phyloP scores from a whole-genome alignment of 306 rosid genomes.

The Gleditsia sinensis region DNA sequence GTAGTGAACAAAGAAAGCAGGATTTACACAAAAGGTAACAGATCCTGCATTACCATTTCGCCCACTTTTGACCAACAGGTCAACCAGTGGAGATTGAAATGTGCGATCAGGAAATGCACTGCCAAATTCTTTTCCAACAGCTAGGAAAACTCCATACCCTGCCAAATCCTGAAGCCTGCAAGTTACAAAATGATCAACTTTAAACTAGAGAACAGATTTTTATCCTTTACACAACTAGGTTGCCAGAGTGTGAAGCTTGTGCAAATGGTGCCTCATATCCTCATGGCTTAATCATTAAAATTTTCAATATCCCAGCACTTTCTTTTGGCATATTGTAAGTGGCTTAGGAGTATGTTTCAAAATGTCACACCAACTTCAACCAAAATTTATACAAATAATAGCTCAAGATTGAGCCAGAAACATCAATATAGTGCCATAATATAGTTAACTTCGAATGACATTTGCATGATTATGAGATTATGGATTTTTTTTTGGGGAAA shows the following conservation, averaged over 20 bases:
- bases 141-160: conserved; percentile 82
- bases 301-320: not conserved
- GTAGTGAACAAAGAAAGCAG: conserved; percentile 6
- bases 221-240: not conserved
- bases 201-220: not conserved
- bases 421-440: too few relatives aligned
- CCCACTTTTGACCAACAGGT: conserved; percentile 74
- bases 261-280: conserved; percentile 4
- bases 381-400: not conserved
- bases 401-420: conserved; percentile 5
- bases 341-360: conserved; percentile 12
- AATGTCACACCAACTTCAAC: conserved; percentile 11
- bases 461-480: not conserved
- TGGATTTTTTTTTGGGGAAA: not conserved
- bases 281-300: not conserved
- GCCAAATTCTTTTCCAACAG: conserved; percentile 63
- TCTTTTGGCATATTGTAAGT: not conserved
- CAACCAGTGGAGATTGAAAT: conserved; percentile 62
- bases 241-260: not conserved
- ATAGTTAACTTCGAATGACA: not conserved
- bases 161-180: conserved; percentile 92
- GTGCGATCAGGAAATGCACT: conserved; percentile 68
- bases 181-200: conserved; percentile 33
- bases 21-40: not conserved
- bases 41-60: conserved; percentile 67